Percentiles rank a stretch among this genome's conserved stretches.
phyloP scores from a whole-genome alignment of 768 basidiomycete genomes.

The Wakefieldia striispora region DNA sequence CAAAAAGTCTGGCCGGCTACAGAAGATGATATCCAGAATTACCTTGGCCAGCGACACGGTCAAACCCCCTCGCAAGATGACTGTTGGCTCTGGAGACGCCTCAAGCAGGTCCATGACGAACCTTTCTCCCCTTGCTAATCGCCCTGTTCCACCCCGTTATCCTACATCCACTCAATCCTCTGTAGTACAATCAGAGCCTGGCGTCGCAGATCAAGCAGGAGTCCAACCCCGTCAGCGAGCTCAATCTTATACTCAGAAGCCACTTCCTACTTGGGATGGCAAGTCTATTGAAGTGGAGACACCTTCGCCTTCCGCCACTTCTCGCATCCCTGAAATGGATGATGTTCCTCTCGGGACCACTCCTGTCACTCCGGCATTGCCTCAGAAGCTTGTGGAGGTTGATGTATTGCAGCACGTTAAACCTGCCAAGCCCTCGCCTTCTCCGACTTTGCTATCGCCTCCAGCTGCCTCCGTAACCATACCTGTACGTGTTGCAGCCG shows the following conservation, averaged over 20 bases:
- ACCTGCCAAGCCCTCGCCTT: conserved; percentile 1
- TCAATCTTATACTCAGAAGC: conserved; percentile 26
- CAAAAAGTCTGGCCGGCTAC: conserved; percentile 61
- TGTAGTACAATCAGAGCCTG: conserved; percentile 38
- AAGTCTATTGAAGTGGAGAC: conserved; percentile 14
- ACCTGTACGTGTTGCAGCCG: conserved; percentile 4
- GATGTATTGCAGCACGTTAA: conserved; percentile 5
- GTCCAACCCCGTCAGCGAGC: conserved; percentile 25
- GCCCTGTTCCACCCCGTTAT: conserved; percentile 60
- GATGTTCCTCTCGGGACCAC: neutral
- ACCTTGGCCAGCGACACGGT: conserved; percentile 43
- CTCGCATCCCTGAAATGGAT: conserved; percentile 8
- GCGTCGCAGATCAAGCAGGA: conserved; percentile 17
- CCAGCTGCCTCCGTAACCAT: neutral
- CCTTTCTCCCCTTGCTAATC: conserved; percentile 52
- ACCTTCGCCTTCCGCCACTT: conserved; percentile 1
- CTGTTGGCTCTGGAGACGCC: conserved; percentile 18
- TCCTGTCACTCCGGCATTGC: conserved; percentile 1
- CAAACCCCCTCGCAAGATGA: conserved; percentile 34
- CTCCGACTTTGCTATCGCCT: conserved; percentile 2
- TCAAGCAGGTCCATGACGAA: conserved; percentile 37
- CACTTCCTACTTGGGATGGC: conserved; percentile 15
- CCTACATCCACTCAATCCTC: conserved; percentile 45
- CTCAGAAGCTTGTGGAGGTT: conserved; percentile 6
- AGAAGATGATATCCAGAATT: conserved; percentile 81